These are phyloP conservation scores for Telfairia occidentalis DNA, from an alignment of 331 rosid genomes.

Conservation along the genomic window DNA sequence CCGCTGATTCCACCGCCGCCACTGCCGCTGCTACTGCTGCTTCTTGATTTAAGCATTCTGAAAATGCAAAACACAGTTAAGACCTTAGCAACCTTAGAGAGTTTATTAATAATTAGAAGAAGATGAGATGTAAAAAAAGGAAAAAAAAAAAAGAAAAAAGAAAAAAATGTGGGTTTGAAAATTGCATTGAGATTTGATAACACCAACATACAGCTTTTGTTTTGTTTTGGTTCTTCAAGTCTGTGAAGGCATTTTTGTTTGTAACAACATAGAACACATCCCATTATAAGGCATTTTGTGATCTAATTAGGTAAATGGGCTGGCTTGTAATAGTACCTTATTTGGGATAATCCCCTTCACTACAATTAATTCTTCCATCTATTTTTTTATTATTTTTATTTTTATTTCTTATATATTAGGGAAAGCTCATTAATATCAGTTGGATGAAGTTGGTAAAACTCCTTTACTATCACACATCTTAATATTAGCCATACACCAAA, in stretches of 20 bases:
- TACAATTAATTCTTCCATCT: background rate
- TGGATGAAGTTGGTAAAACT: constrained; percentile 14
- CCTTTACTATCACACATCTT: background rate
- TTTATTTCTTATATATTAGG: background rate
- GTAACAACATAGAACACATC: background rate
- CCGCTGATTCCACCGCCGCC: background rate
- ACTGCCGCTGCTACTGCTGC: background rate
- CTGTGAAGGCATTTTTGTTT: background rate
- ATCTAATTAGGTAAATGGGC: constrained; percentile 13
- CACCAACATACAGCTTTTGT: background rate
- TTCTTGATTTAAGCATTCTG: background rate
- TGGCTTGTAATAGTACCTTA: constrained; percentile 7
- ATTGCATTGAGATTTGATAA: background rate
- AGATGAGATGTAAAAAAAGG: too few species aligned
- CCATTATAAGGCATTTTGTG: constrained; percentile 9
- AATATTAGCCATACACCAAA: too few species aligned
- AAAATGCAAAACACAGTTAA: background rate
- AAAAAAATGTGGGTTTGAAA: background rate
- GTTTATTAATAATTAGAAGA: too few species aligned
- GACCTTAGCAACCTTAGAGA: background rate
- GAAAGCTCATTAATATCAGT: constrained; percentile 1
- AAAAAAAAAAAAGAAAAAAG: background rate
- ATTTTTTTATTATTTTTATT: background rate
- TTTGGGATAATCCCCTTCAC: constrained; percentile 12
- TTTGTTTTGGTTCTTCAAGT: background rate